These are phyloP conservation scores for Colletotrichum nymphaeae DNA, from an alignment of 2,329 filamentous ascomycete genomes.

Conservation along the genomic window DNA sequence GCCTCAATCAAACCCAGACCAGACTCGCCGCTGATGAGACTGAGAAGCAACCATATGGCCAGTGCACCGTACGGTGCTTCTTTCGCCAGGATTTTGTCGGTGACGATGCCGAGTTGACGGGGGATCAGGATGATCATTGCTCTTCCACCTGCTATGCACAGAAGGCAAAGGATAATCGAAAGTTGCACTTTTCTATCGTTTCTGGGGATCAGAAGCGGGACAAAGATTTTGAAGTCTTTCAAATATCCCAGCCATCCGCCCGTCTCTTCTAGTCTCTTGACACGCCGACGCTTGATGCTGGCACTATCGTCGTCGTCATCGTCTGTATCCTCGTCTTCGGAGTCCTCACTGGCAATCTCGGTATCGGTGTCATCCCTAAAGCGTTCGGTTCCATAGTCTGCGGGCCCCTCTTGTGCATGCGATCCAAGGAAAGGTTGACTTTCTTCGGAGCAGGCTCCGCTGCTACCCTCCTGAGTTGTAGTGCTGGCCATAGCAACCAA, in stretches of 20 bases:
- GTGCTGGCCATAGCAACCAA: background rate
- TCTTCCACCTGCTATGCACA: slow-evolving; percentile 40
- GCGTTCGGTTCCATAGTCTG: slow-evolving; percentile 2
- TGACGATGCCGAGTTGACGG: slow-evolving; percentile 45
- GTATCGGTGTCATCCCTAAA: background rate
- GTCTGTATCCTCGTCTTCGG: slow-evolving; percentile 28
- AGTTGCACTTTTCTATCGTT: slow-evolving; percentile 46
- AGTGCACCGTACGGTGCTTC: slow-evolving; percentile 15
- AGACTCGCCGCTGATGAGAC: background rate
- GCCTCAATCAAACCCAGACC: slow-evolving; percentile 37
- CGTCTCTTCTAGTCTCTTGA: slow-evolving; percentile 41
- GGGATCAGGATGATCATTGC: slow-evolving; percentile 46
- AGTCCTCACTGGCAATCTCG: background rate
- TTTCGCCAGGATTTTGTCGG: slow-evolving; percentile 43
- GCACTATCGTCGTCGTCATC: slow-evolving; percentile 39
- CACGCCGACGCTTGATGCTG: slow-evolving; percentile 42
- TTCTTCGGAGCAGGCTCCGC: background rate
- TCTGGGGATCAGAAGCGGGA: slow-evolving; percentile 45
- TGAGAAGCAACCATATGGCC: slow-evolving; percentile 14
- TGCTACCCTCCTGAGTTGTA: background rate
- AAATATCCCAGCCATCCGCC: slow-evolving; percentile 48
- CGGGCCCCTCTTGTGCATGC: background rate
- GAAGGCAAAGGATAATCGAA: slow-evolving; percentile 40
- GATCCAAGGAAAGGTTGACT: slow-evolving; percentile 4
- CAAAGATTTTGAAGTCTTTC: slow-evolving; percentile 44